A percentile compares a stretch with the other conserved stretches of the same genome.
Evolutionary conservation across 257 asterid species (phyloP).

Genomic region (Euphrasia confusa): DNA sequence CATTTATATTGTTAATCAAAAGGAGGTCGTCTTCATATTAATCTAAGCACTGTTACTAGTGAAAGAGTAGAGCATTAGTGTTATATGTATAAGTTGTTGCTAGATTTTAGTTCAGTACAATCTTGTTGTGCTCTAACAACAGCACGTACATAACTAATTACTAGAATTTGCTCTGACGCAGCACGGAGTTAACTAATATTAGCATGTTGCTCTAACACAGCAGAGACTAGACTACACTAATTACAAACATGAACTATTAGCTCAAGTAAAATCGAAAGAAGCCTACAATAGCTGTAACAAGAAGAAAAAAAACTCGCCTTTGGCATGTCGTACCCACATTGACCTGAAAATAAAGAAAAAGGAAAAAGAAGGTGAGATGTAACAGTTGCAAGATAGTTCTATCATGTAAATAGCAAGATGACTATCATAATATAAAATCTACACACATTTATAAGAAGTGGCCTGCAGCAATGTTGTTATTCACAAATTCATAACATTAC

Average conservation of each 20-base stretch:
- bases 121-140: constrained; percentile 10
- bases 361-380: constrained; percentile 25
- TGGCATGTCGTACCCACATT: constrained; percentile 66
- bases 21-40: constrained; percentile 1
- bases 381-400: constrained; percentile 12
- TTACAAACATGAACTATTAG: background rate
- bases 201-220: no score
- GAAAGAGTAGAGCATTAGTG: background rate
- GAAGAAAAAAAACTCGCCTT: constrained; percentile 41
- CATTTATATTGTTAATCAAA: constrained; percentile 12
- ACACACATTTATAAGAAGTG: background rate
- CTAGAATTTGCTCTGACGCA: background rate
- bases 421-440: background rate
- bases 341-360: constrained; percentile 55
- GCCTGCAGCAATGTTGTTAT: background rate
- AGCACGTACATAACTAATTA: constrained; percentile 10
- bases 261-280: background rate
- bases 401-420: background rate
- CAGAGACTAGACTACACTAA: background rate
- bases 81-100: constrained; percentile 8
- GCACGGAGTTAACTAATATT: no score
- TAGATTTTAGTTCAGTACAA: constrained; percentile 12
- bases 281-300: background rate
- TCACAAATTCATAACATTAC: background rate
- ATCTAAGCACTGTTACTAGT: constrained; percentile 17